Evolutionary conservation across 2,329 filamentous ascomycete species (phyloP).

Genomic region (Lasiodiplodia hormozganensis): DNA sequence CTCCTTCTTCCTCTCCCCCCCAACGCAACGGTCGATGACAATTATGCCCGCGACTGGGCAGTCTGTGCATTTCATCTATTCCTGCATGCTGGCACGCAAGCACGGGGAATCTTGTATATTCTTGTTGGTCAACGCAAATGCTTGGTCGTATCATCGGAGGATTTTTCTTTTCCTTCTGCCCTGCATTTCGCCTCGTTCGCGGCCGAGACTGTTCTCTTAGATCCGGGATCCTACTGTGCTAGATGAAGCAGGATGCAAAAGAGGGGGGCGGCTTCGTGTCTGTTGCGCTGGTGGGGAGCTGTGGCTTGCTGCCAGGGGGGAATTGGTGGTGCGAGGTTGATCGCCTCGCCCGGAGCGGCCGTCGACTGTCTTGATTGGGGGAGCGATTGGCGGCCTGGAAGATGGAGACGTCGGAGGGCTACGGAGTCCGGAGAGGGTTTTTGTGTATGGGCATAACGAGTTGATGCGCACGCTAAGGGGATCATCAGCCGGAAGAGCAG

Average conservation of each 20-base stretch:
- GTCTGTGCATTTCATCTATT: neutral
- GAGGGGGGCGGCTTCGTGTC: neutral
- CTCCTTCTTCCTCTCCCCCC: neutral
- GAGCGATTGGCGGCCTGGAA: neutral
- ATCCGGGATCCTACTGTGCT: neutral
- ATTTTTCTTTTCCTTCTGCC: neutral
- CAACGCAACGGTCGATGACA: conserved; percentile 1
- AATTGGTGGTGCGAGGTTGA: neutral
- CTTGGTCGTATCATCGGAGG: neutral
- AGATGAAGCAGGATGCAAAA: neutral
- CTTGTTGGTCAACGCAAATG: neutral
- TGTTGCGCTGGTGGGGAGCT: neutral
- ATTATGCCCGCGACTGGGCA: neutral
- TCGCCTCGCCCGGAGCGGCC: neutral
- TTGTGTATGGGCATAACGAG: neutral
- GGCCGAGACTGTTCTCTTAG: neutral
- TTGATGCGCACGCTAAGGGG: neutral
- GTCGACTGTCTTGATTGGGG: conserved; percentile 1
- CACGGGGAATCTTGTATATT: neutral
- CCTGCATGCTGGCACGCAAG: neutral
- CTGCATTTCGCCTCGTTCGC: neutral
- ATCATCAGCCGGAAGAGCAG: neutral
- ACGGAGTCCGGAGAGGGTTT: too few relatives aligned
- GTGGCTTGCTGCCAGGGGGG: conserved; percentile 12
- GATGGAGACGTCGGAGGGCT: neutral